A percentile compares a stretch with the other conserved stretches of the same genome.
These are phyloP conservation scores for Castanea mollissima DNA, from an alignment of 306 rosid species.

Conservation along the genomic window DNA sequence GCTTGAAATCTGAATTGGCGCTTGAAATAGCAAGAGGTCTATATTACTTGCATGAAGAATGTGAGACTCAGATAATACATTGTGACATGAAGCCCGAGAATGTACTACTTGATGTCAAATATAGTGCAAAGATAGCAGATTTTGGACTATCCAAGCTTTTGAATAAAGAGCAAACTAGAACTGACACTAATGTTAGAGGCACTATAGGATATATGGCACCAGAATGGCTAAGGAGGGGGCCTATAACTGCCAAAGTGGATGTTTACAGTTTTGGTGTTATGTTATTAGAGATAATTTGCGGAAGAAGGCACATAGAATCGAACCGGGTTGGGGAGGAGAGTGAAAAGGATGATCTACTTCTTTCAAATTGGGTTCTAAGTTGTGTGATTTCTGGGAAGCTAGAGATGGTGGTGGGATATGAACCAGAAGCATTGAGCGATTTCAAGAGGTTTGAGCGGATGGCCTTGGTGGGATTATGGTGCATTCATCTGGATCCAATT, in stretches of 20 bases:
- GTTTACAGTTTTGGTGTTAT: conserved; percentile 33
- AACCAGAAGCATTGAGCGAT: conserved; percentile 27
- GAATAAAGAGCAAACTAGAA: conserved; percentile 33
- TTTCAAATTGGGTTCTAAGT: conserved; percentile 26
- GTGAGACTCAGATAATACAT: conserved; percentile 37
- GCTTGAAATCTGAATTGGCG: conserved; percentile 35
- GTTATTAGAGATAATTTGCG: conserved; percentile 32
- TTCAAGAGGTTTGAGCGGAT: conserved; percentile 39
- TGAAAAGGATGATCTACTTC: conserved; percentile 19
- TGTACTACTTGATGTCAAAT: conserved; percentile 33
- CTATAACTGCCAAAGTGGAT: conserved; percentile 35
- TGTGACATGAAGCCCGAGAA: conserved; percentile 43
- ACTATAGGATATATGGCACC: conserved; percentile 39
- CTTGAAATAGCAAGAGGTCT: conserved; percentile 35
- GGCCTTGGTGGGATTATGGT: conserved; percentile 37
- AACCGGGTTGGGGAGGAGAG: conserved; percentile 10
- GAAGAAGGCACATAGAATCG: conserved; percentile 18
- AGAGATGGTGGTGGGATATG: conserved; percentile 25
- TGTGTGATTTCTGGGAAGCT: conserved; percentile 14
- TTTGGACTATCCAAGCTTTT: conserved; percentile 39
- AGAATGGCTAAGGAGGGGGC: conserved; percentile 35
- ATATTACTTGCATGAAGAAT: conserved; percentile 32
- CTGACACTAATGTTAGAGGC: conserved; percentile 32
- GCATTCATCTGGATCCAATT: conserved; percentile 29
- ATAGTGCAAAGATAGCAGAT: conserved; percentile 33